Base-by-base conservation (phyloP, 495 filamentous ascomycete genomes). In the Penicillium lividum region DNA sequence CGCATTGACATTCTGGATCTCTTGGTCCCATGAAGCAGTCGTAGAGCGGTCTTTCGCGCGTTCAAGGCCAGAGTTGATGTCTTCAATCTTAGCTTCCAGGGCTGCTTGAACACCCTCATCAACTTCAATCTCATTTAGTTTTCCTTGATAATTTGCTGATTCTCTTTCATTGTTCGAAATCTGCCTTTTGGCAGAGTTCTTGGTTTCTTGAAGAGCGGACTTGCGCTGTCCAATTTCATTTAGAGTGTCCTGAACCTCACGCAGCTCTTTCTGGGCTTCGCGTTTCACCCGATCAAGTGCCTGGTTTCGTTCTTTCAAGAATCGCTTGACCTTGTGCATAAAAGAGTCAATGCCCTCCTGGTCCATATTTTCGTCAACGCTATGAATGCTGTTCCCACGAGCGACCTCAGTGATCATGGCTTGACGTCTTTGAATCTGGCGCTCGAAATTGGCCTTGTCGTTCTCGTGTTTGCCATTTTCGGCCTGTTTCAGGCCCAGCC, bases 391-490 rank as follows among this genome's bases (percentile, higher is more conserved):
- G 68, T 97, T 91, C n/a, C 76, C 77, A 29, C 86, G 81, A 16
- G 92, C 89, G 44, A 89, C 83, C 10, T 95, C 87, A 60, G 84
- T 90, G 57, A 97, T 86, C 70, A 95, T 81, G 1, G 75, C 77
- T 57, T 87, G 80, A 28, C 93, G 87, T 27, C 81, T 72, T 59
- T 82, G 76, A 5, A 96, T 65, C 51, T 96, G 89, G 10, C 85
- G 84, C 67, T 97, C 91, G 64, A 93, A 92, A 59, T 88, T 89
- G 64, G 87, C 86, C 70, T 92, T 90, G 68, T 97, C 86, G 7
- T 93, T 92, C 70, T 94, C 85, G 65, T 86, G 85, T 65, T 87
- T 91, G 30, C 94, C 94, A 63, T 86, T 80, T 68, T 97, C 94
- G 13, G 86, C 84, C 46, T 91, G 85, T 71, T 96, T 97, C 40